phyloP scores from a whole-genome alignment of 495 filamentous ascomycete genomes.

The Aspergillus incahuasiensis region DNA sequence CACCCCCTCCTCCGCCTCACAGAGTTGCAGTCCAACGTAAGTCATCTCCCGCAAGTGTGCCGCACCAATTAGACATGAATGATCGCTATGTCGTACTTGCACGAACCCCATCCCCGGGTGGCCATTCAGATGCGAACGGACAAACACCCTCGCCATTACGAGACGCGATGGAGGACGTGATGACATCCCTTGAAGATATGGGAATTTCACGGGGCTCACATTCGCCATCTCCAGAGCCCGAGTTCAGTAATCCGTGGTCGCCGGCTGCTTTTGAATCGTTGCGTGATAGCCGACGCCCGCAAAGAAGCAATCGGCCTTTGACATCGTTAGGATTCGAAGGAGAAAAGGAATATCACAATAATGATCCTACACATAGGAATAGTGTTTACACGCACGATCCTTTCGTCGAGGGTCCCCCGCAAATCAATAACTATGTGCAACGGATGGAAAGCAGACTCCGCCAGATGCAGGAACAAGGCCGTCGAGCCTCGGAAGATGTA shows the following conservation, averaged over 20 bases:
- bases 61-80: conserved; percentile 44
- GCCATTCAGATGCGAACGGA: conserved; percentile 57
- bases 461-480: conserved; percentile 62
- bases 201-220: conserved; percentile 53
- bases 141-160: conserved; percentile 87
- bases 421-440: conserved; percentile 79
- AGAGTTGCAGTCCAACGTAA: conserved; percentile 31
- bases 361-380: conserved; percentile 27
- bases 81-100: conserved; percentile 44
- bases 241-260: conserved; percentile 76
- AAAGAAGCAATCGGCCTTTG: conserved; percentile 49
- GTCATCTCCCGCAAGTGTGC: conserved; percentile 29
- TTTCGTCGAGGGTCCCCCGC: conserved; percentile 57
- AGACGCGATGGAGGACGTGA: conserved; percentile 97
- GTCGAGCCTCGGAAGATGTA: conserved; percentile 31
- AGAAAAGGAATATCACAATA: conserved; percentile 43
- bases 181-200: conserved; percentile 92
- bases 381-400: conserved; percentile 41
- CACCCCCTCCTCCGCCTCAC: conserved; percentile 41
- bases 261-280: conserved; percentile 78
- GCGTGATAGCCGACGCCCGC: conserved; percentile 29
- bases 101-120: conserved; percentile 57
- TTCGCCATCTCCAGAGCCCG: conserved; percentile 47
- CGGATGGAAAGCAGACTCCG: conserved; percentile 80
- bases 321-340: conserved; percentile 68